Evolutionary conservation across 148 eudicot species (phyloP).

Genomic region (Drosera capensis): DNA sequence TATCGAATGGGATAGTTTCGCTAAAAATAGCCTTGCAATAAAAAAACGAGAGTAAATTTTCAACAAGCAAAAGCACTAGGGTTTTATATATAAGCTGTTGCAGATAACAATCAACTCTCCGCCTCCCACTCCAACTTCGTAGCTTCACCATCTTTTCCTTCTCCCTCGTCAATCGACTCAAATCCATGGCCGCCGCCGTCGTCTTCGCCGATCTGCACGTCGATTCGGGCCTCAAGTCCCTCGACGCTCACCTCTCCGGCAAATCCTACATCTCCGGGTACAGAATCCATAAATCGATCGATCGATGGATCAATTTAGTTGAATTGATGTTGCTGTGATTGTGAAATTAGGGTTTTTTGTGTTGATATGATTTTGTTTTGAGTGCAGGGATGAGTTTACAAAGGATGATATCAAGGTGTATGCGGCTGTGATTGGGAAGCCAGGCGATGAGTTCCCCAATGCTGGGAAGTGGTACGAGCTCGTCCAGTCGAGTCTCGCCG

Average conservation of each 20-base stretch:
- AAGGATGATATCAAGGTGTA: constrained; percentile 84
- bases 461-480: constrained; percentile 62
- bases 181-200: constrained; percentile 27
- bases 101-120: no score
- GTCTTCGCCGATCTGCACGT: constrained; percentile 71
- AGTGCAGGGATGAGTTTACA: constrained; percentile 34
- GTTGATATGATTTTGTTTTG: not conserved
- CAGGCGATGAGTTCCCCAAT: constrained; percentile 40
- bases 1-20: no score
- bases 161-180: not conserved
- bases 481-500: constrained; percentile 34
- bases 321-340: not conserved
- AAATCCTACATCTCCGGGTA: constrained; percentile 71
- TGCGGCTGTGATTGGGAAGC: constrained; percentile 43
- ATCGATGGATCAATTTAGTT: not conserved
- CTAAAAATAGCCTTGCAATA: no score
- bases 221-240: constrained; percentile 61
- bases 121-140: not conserved
- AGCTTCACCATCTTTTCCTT: not conserved
- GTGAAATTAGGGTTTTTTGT: not conserved
- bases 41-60: no score
- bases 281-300: not conserved
- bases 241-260: constrained; percentile 44
- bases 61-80: no score
- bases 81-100: no score